Conservation (phyloP, 1,284 basidiomycete species). For the Moesziomyces sp. region DNA sequence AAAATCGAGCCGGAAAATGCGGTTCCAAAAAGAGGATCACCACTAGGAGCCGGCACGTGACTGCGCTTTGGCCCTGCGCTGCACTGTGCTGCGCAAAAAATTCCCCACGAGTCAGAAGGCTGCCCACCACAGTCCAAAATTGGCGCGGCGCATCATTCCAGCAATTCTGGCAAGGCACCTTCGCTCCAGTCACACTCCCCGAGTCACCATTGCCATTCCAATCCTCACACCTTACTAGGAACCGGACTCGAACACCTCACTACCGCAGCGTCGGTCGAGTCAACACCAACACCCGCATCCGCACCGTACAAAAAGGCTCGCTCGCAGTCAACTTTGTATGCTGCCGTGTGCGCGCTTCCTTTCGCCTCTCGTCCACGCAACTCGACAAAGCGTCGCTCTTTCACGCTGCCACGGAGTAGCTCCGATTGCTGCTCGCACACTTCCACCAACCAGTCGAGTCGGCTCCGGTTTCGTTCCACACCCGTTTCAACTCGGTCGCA, state of each 20-base stretch:
- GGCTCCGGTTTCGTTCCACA: neutral
- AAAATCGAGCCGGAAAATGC: neutral
- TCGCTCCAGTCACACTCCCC: neutral
- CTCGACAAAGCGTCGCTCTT: constrained; percentile 13
- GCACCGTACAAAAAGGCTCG: constrained; percentile 7
- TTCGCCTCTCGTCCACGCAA: constrained; percentile 9
- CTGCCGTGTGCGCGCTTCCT: constrained; percentile 16
- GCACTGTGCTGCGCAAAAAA: neutral
- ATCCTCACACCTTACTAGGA: neutral
- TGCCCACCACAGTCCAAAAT: neutral
- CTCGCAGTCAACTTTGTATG: constrained; percentile 32
- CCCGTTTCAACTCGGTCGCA: constrained; percentile 8
- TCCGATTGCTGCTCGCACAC: neutral
- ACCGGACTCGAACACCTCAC: neutral
- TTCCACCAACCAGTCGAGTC: neutral
- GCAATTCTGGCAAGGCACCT: no score
- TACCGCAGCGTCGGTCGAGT: no score
- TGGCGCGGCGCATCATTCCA: neutral
- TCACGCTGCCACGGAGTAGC: constrained; percentile 2
- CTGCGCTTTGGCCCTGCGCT: neutral
- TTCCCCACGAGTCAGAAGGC: neutral
- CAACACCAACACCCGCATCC: no score
- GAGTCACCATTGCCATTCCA: neutral
- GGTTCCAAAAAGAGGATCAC: neutral
- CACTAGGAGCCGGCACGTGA: neutral